Evolutionary conservation across 345 rosid genomes (phyloP).

Genomic region (Populus alba): DNA sequence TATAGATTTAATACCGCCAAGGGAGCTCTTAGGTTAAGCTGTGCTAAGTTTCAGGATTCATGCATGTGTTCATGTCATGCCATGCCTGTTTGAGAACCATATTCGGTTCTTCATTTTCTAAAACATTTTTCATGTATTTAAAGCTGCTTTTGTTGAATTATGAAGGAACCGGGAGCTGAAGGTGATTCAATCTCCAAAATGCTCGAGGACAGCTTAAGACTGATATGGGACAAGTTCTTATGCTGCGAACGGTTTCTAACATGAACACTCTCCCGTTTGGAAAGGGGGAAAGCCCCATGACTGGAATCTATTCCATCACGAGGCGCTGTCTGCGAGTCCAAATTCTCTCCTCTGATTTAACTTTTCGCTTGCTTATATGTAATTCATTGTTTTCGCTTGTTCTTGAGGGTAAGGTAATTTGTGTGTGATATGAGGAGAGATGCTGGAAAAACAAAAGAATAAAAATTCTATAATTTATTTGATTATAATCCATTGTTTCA

Average conservation of each 20-base stretch:
- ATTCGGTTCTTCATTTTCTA: not conserved
- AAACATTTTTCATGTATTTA: not conserved
- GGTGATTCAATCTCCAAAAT: slow-evolving; percentile 10
- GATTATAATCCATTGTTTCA: no score
- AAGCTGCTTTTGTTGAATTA: not conserved
- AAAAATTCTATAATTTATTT: no score
- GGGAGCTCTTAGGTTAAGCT: not conserved
- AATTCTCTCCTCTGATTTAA: no score
- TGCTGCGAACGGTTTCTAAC: slow-evolving; percentile 9
- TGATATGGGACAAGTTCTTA: slow-evolving; percentile 47
- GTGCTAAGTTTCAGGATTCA: not conserved
- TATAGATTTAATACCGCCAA: not conserved
- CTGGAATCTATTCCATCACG: no score
- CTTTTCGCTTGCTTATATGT: no score
- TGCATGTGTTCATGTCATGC: not conserved
- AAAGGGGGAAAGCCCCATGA: no score
- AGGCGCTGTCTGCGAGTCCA: no score
- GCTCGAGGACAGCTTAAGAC: slow-evolving; percentile 37
- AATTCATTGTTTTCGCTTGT: no score
- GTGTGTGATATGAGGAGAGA: no score
- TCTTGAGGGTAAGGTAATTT: no score
- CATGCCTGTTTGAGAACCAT: not conserved
- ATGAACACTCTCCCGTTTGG: not conserved
- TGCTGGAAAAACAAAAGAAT: no score
- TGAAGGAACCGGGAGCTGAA: slow-evolving; percentile 34